These are phyloP conservation scores for Verbena officinalis DNA, from an alignment of 257 asterid genomes.

Conservation along the genomic window DNA sequence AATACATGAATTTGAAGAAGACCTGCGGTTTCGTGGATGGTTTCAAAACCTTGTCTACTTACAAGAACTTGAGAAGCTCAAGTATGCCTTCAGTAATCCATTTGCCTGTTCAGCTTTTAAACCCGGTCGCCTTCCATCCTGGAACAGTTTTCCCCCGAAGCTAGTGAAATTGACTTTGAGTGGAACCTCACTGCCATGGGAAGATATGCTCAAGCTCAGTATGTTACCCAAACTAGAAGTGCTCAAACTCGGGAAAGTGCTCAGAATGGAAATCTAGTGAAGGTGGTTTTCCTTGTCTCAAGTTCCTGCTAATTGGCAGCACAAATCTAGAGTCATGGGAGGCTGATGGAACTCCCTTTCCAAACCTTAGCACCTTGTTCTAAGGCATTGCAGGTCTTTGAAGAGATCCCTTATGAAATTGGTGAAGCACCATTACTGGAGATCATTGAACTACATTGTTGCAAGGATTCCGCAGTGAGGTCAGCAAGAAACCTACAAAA, in stretches of 20 bases:
- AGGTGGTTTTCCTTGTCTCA: conserved; percentile 30
- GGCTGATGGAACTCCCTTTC: conserved; percentile 20
- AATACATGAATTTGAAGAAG: conserved; percentile 32
- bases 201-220: conserved; percentile 31
- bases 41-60: conserved; percentile 12
- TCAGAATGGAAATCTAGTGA: conserved; percentile 15
- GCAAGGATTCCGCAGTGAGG: conserved; percentile 27
- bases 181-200: conserved; percentile 36
- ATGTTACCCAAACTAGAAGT: conserved; percentile 36
- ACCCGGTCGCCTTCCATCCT: conserved; percentile 14
- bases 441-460: conserved; percentile 23
- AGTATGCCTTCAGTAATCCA: conserved; percentile 29
- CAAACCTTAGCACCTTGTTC: conserved; percentile 31
- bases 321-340: conserved; percentile 31
- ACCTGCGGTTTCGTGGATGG: conserved; percentile 21
- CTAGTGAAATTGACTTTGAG: conserved; percentile 34
- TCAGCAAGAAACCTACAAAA: conserved; percentile 21
- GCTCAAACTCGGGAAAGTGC: conserved; percentile 36
- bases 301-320: conserved; percentile 24
- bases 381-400: conserved; percentile 31
- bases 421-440: conserved; percentile 23
- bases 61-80: conserved; percentile 22
- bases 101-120: conserved; percentile 8
- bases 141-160: conserved; percentile 23
- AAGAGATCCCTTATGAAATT: conserved; percentile 27